Conservation (phyloP, 2,329 filamentous ascomycete genomes). For the Epichloe sp. region DNA sequence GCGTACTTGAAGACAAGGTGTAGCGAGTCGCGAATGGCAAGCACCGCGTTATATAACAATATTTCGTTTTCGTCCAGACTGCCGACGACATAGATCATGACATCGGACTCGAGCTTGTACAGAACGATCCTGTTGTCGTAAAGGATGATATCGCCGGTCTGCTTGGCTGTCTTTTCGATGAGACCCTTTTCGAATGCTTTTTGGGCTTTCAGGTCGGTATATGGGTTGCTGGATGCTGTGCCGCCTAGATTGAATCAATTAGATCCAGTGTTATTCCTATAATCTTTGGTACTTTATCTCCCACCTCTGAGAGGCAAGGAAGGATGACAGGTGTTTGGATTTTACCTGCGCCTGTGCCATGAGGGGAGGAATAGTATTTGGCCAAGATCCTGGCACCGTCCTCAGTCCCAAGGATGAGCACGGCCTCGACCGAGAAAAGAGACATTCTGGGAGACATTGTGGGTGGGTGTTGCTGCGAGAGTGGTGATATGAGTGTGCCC, state of each 20-base stretch:
- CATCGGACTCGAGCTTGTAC: conserved; percentile 95
- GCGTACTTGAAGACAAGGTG: conserved; percentile 83
- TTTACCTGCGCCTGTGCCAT: conserved; percentile 27
- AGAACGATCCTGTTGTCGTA: conserved; percentile 95
- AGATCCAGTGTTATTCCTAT: not conserved
- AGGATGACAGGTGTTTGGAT: not conserved
- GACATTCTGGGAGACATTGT: conserved; percentile 63
- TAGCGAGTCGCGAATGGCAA: conserved; percentile 80
- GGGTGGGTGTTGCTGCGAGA: conserved; percentile 6
- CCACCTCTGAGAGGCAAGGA: too few species aligned
- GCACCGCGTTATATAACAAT: conserved; percentile 83
- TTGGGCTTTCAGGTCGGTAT: conserved; percentile 82
- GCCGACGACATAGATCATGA: conserved; percentile 91
- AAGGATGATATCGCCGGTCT: conserved; percentile 88
- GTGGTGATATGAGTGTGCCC: not conserved
- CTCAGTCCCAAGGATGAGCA: conserved; percentile 69
- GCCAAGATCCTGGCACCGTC: conserved; percentile 85
- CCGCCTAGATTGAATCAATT: conserved; percentile 9
- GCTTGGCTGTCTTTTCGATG: conserved; percentile 89
- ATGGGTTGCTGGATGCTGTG: conserved; percentile 54
- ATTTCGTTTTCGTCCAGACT: conserved; percentile 93
- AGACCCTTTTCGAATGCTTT: conserved; percentile 95
- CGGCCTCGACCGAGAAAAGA: conserved; percentile 63
- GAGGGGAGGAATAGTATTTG: conserved; percentile 73
- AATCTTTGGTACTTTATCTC: too few species aligned